Evolutionary conservation across 2,329 filamentous ascomycete species (phyloP).

Genomic region (Penicillium nordicum): DNA sequence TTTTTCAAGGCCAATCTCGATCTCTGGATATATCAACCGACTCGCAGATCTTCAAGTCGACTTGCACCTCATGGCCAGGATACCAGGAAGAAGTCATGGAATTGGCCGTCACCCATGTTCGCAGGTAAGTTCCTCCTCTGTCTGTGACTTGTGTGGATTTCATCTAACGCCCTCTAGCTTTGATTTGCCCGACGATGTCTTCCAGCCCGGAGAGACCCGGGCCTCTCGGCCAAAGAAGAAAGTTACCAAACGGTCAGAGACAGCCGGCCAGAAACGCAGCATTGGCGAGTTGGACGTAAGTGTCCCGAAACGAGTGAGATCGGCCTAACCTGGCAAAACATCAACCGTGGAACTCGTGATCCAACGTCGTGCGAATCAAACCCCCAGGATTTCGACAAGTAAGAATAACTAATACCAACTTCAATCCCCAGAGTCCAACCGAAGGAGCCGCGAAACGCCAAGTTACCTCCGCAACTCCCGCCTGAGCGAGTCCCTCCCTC

Average conservation of each 20-base stretch:
- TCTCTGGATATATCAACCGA: slow-evolving; percentile 63
- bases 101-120: slow-evolving; percentile 76
- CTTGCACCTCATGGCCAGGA: slow-evolving; percentile 71
- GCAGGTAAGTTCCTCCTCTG: slow-evolving; percentile 62
- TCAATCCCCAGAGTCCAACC: slow-evolving; percentile 25
- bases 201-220: slow-evolving; percentile 70
- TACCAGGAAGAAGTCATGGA: slow-evolving; percentile 74
- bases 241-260: slow-evolving; percentile 38
- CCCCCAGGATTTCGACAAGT: slow-evolving; percentile 20
- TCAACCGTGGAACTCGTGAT: slow-evolving; percentile 23
- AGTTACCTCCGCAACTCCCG: slow-evolving; percentile 33
- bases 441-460: slow-evolving; percentile 35
- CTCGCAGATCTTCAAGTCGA: slow-evolving; percentile 80
- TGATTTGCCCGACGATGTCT: slow-evolving; percentile 85
- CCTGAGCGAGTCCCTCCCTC: slow-evolving; percentile 23
- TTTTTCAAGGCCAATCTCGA: slow-evolving; percentile 42
- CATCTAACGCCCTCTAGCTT: slow-evolving; percentile 55
- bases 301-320: slow-evolving; percentile 27
- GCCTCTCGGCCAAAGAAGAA: slow-evolving; percentile 59
- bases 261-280: slow-evolving; percentile 37
- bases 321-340: slow-evolving; percentile 24
- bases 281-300: slow-evolving; percentile 45
- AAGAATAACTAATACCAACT: slow-evolving; percentile 34
- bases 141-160: not conserved
- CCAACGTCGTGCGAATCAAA: slow-evolving; percentile 13